A percentile compares a stretch with the other conserved stretches of the same genome.
phyloP scores from a whole-genome alignment of 805 yeast species.

The Kodamaea laetipori region DNA sequence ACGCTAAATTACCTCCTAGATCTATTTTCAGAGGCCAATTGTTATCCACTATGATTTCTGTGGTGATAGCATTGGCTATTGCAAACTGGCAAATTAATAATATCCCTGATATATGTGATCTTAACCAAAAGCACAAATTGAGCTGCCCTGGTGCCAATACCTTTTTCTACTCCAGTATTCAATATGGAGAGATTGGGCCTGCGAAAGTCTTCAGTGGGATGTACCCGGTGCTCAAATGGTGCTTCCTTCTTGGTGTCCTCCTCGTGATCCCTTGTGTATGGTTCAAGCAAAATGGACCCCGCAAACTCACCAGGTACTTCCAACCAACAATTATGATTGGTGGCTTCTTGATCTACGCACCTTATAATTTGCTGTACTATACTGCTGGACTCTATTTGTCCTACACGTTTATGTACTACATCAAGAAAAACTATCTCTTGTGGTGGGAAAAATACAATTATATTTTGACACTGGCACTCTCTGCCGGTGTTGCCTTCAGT shows the following conservation, averaged over 20 bases:
- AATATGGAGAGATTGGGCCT: conserved; percentile 63
- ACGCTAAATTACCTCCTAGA: conserved; percentile 28
- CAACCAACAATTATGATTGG: conserved; percentile 58
- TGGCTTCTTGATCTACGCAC: conserved; percentile 51
- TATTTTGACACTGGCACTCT: conserved; percentile 56
- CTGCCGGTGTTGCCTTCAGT: conserved; percentile 65
- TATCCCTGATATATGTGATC: conserved; percentile 38
- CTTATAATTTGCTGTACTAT: conserved; percentile 51
- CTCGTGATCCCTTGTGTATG: conserved; percentile 39
- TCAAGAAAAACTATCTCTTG: conserved; percentile 48
- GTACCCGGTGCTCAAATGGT: conserved; percentile 57
- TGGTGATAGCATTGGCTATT: conserved; percentile 34
- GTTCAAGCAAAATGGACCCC: conserved; percentile 41
- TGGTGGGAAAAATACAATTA: conserved; percentile 80
- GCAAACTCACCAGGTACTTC: conserved; percentile 35
- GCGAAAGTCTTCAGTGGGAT: conserved; percentile 56
- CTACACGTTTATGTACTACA: conserved; percentile 55
- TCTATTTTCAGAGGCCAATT: conserved; percentile 41
- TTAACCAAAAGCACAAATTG: conserved; percentile 36
- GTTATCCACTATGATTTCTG: conserved; percentile 37
- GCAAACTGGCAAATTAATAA: conserved; percentile 44
- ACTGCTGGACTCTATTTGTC: conserved; percentile 68
- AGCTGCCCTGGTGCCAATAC: conserved; percentile 51
- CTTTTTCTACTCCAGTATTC: conserved; percentile 52
- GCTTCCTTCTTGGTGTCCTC: conserved; percentile 56